phyloP scores from a whole-genome alignment of 208 protist species.

The Lotmaria passim region DNA sequence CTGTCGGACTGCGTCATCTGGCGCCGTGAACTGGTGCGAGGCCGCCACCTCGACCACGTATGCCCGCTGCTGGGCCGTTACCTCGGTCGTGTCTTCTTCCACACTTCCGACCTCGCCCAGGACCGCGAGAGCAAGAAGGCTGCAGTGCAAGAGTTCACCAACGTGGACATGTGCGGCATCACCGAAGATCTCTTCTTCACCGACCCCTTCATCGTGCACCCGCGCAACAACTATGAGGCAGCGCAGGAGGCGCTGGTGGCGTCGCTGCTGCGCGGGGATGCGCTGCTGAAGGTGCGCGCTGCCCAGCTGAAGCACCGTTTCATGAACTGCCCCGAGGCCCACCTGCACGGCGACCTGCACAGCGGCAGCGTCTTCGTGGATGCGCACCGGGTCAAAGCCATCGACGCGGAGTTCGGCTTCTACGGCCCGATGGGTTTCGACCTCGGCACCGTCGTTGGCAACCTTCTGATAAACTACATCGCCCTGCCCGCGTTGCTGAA shows the following conservation, averaged over 20 bases:
- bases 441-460: slow-evolving; percentile 42
- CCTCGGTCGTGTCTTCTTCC: slow-evolving; percentile 46
- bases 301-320: slow-evolving; percentile 47
- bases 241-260: slow-evolving; percentile 35
- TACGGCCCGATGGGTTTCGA: slow-evolving; percentile 46
- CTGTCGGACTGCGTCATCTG: slow-evolving; percentile 41
- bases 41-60: slow-evolving; percentile 36
- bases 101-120: slow-evolving; percentile 43
- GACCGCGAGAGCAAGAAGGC: slow-evolving; percentile 38
- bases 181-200: slow-evolving; percentile 47
- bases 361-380: slow-evolving; percentile 45
- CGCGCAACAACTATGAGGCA: slow-evolving; percentile 43
- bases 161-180: slow-evolving; percentile 47
- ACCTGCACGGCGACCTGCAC: slow-evolving; percentile 48
- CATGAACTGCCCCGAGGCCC: slow-evolving; percentile 45
- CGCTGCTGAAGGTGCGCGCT: slow-evolving; percentile 21
- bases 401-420: slow-evolving; percentile 48
- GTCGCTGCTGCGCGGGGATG: slow-evolving; percentile 29
- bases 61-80: slow-evolving; percentile 35
- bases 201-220: slow-evolving; percentile 35
- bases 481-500: slow-evolving; percentile 30
- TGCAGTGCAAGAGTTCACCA: slow-evolving; percentile 40
- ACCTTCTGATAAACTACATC: slow-evolving; percentile 40
- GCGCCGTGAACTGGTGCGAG: slow-evolving; percentile 33
- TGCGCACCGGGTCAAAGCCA: slow-evolving; percentile 31